Percentiles rank a stretch among this genome's conserved stretches.
Conservation (phyloP, 106 monocot species). For the Dendrobium chrysotoxum region DNA sequence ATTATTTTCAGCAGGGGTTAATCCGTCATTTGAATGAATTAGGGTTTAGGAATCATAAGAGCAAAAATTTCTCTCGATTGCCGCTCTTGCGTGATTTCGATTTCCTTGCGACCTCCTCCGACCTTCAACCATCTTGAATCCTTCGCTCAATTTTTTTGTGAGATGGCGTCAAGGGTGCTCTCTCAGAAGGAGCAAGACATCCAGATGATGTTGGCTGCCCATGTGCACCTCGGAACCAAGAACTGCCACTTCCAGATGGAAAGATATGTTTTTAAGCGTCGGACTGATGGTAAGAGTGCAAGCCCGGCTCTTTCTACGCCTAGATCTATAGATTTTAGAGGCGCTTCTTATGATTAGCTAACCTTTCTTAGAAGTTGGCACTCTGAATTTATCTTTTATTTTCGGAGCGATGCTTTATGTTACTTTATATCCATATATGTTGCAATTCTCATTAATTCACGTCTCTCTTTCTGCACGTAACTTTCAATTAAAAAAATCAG, state of each 20-base stretch:
- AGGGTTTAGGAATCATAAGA: no score
- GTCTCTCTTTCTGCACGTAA: background rate
- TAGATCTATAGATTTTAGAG: background rate
- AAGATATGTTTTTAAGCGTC: constrained; percentile 55
- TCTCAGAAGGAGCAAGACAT: constrained; percentile 65
- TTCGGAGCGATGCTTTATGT: no score
- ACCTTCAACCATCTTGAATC: no score
- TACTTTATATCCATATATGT: no score
- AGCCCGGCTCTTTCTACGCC: background rate
- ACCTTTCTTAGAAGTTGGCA: no score
- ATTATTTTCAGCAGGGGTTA: no score
- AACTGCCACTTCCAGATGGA: constrained; percentile 88
- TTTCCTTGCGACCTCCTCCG: no score
- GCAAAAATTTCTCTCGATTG: no score
- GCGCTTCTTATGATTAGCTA: background rate
- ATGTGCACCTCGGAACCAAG: constrained; percentile 76
- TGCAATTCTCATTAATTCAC: background rate
- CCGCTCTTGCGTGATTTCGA: no score
- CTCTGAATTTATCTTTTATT: no score
- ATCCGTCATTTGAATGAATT: no score
- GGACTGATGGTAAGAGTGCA: constrained; percentile 40
- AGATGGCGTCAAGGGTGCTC: constrained; percentile 23
- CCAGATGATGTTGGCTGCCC: constrained; percentile 75
- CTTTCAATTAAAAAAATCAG: background rate
- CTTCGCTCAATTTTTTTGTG: no score